phyloP scores from a whole-genome alignment of 495 filamentous ascomycete species.

The Podospora australis region DNA sequence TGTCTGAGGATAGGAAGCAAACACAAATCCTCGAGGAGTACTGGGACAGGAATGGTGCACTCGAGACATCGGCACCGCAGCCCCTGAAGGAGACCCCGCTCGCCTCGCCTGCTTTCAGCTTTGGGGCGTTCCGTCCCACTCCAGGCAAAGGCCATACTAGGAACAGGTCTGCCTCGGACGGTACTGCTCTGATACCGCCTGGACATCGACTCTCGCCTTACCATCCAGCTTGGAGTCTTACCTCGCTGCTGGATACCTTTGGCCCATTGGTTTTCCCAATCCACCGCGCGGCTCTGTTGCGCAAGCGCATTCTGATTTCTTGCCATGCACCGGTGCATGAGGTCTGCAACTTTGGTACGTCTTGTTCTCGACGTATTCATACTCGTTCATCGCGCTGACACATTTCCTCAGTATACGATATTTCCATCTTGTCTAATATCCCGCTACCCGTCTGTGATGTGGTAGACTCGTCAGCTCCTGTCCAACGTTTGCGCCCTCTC shows the following conservation, averaged over 20 bases:
- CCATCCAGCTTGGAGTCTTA: slow-evolving; percentile 81
- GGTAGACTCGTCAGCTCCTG: slow-evolving; percentile 52
- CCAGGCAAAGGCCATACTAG: slow-evolving; percentile 40
- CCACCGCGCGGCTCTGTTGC: slow-evolving; percentile 77
- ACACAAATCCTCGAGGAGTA: slow-evolving; percentile 65
- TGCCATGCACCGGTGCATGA: slow-evolving; percentile 76
- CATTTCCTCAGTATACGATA: slow-evolving; percentile 65
- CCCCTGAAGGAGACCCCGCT: slow-evolving; percentile 51
- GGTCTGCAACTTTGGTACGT: slow-evolving; percentile 80
- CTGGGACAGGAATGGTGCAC: slow-evolving; percentile 64
- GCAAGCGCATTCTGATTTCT: slow-evolving; percentile 82
- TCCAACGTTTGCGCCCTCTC: slow-evolving; percentile 69
- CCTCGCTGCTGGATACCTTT: slow-evolving; percentile 69
- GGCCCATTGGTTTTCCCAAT: slow-evolving; percentile 88
- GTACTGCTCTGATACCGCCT: slow-evolving; percentile 53
- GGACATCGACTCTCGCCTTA: slow-evolving; percentile 67
- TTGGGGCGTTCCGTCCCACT: slow-evolving; percentile 23
- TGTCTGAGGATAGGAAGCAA: slow-evolving; percentile 49
- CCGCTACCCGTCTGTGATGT: slow-evolving; percentile 56
- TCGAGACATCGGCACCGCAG: slow-evolving; percentile 38
- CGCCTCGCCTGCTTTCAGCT: slow-evolving; percentile 41
- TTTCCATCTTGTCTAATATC: slow-evolving; percentile 83
- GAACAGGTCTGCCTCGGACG: slow-evolving; percentile 55
- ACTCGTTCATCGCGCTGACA: slow-evolving; percentile 2
- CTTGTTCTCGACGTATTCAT: not conserved